phyloP scores from a whole-genome alignment of 2,329 filamentous ascomycete genomes.

The Trichoderma arundinaceum region DNA sequence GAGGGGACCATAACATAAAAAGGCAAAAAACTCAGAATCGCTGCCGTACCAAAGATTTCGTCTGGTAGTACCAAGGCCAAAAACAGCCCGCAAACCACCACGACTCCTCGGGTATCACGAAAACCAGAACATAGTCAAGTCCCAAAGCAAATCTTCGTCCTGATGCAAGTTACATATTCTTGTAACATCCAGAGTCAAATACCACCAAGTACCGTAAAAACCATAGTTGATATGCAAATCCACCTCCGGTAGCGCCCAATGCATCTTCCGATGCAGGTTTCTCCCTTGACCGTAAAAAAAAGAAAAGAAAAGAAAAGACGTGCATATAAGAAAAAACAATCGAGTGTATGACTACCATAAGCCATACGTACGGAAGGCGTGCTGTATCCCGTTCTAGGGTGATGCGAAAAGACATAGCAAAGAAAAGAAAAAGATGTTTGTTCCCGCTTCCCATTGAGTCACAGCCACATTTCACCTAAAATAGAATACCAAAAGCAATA shows the following conservation, averaged over 20 bases:
- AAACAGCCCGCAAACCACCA: slow-evolving; percentile 33
- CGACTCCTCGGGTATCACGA: slow-evolving; percentile 44
- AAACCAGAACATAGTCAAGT: slow-evolving; percentile 42
- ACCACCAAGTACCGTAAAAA: slow-evolving; percentile 32
- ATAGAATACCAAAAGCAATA: slow-evolving; percentile 9
- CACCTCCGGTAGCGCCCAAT: slow-evolving; percentile 19
- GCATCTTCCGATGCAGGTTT: slow-evolving; percentile 28
- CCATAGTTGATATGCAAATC: slow-evolving; percentile 34
- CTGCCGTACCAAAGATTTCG: slow-evolving; percentile 9
- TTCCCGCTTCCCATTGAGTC: slow-evolving; percentile 17
- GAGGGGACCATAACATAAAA: not conserved
- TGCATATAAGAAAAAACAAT: not conserved
- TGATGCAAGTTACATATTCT: slow-evolving; percentile 40
- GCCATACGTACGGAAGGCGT: not conserved
- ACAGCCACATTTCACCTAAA: slow-evolving; percentile 7
- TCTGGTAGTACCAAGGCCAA: slow-evolving; percentile 12
- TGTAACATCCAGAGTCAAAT: slow-evolving; percentile 36
- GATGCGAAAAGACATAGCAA: slow-evolving; percentile 27
- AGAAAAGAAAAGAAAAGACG: not conserved
- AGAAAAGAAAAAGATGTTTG: slow-evolving; percentile 10
- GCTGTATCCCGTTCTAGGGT: slow-evolving; percentile 24
- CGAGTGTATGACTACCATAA: not conserved
- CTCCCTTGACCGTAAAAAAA: slow-evolving; percentile 10
- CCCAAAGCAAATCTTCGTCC: slow-evolving; percentile 40
- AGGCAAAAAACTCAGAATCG: slow-evolving; percentile 5